phyloP scores from a whole-genome alignment of 1,139 yeast genomes.

The Hanseniaspora uvarum region DNA sequence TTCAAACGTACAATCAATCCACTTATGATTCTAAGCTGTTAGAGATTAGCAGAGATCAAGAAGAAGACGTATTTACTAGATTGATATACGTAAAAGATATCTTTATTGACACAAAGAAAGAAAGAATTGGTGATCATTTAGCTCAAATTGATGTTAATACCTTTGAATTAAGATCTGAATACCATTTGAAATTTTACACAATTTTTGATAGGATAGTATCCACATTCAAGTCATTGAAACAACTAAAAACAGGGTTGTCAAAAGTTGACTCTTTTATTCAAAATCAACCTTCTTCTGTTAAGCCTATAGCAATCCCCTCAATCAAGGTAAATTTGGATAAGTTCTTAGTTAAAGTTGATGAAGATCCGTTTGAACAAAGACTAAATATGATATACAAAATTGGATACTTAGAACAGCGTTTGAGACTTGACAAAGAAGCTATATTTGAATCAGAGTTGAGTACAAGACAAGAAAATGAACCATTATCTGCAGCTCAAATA shows the following conservation, averaged over 20 bases:
- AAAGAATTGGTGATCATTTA: slow-evolving; percentile 18
- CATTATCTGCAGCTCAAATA: slow-evolving; percentile 17
- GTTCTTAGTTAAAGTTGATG: slow-evolving; percentile 35
- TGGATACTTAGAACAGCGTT: slow-evolving; percentile 58
- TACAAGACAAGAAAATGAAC: slow-evolving; percentile 2
- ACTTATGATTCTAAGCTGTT: slow-evolving; percentile 24
- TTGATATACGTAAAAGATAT: slow-evolving; percentile 7
- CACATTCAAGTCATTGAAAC: slow-evolving; percentile 48
- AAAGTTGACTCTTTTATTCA: slow-evolving; percentile 35
- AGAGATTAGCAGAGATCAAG: slow-evolving; percentile 22
- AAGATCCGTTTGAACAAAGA: slow-evolving; percentile 79
- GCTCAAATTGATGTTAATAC: slow-evolving; percentile 1
- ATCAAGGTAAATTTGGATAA: slow-evolving; percentile 42
- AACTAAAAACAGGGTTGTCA: slow-evolving; percentile 44
- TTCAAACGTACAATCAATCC: slow-evolving; percentile 24
- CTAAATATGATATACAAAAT: slow-evolving; percentile 60
- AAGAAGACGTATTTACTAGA: slow-evolving; percentile 20
- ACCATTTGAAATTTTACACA: slow-evolving; percentile 53
- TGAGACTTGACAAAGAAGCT: slow-evolving; percentile 47
- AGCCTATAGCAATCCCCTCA: slow-evolving; percentile 44
- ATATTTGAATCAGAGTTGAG: slow-evolving; percentile 37
- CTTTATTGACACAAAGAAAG: slow-evolving; percentile 19
- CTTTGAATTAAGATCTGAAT: slow-evolving; percentile 29
- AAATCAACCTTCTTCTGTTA: slow-evolving; percentile 36
- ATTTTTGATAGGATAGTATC: slow-evolving; percentile 59